These are phyloP conservation scores for Zasmidium cellare DNA, from an alignment of 2,329 filamentous ascomycete genomes.

Conservation along the genomic window DNA sequence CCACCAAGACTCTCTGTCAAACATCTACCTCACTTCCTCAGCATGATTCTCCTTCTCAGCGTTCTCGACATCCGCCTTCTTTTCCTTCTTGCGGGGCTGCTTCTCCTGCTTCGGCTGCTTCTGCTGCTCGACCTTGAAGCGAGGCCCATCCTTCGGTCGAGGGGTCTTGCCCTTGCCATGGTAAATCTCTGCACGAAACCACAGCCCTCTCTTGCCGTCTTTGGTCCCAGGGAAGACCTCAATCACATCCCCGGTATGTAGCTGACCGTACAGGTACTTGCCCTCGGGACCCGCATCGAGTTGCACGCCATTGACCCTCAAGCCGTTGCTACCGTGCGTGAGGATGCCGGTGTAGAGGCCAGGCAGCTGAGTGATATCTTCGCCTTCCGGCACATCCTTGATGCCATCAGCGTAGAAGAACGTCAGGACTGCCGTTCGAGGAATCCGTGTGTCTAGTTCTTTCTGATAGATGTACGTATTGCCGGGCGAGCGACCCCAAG, in stretches of 20 bases:
- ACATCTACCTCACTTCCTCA: neutral
- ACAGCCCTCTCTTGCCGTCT: constrained; percentile 7
- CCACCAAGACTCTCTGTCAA: no score
- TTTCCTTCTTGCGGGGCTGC: constrained; percentile 2
- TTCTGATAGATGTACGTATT: constrained; percentile 70
- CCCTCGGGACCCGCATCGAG: constrained; percentile 58
- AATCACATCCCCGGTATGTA: constrained; percentile 77
- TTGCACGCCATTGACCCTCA: constrained; percentile 72
- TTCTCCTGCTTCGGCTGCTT: neutral
- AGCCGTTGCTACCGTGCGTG: constrained; percentile 74
- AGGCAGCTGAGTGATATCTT: constrained; percentile 55
- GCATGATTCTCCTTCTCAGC: neutral
- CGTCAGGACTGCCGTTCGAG: constrained; percentile 75
- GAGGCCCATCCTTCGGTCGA: constrained; percentile 5
- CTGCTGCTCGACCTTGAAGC: constrained; percentile 17
- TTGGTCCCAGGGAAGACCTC: constrained; percentile 61
- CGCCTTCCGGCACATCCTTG: constrained; percentile 53
- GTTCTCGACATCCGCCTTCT: neutral
- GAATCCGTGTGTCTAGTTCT: constrained; percentile 67
- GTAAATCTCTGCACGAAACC: constrained; percentile 15
- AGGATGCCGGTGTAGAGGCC: constrained; percentile 71
- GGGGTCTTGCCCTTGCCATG: constrained; percentile 13
- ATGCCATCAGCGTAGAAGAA: constrained; percentile 71
- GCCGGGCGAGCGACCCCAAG: constrained; percentile 71
- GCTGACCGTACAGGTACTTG: constrained; percentile 60